Evolutionary conservation across 2,329 filamentous ascomycete species (phyloP).

Genomic region (Neofusicoccum kwambonambiense): DNA sequence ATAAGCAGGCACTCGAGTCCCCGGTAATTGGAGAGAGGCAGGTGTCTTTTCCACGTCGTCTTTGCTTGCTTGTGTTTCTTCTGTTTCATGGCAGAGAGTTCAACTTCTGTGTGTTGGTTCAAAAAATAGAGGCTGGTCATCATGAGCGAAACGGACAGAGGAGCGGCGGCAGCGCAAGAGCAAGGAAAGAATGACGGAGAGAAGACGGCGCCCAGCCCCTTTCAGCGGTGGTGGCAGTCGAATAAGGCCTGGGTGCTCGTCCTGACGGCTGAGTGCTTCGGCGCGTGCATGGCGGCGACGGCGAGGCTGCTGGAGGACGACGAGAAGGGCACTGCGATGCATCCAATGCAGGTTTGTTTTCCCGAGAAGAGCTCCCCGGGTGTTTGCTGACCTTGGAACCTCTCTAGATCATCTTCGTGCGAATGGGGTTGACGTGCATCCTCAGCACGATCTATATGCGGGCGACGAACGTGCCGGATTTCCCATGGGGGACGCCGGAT

Average conservation of each 20-base stretch:
- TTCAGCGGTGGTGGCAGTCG: constrained; percentile 5
- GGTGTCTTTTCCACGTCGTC: background rate
- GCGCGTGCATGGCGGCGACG: constrained; percentile 15
- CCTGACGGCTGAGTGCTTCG: constrained; percentile 8
- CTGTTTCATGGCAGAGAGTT: background rate
- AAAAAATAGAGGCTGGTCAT: background rate
- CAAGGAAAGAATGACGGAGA: background rate
- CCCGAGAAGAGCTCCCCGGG: no score
- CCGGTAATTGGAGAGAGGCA: no score
- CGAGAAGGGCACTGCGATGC: constrained; percentile 8
- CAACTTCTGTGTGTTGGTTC: background rate
- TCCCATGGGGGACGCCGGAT: constrained; percentile 25
- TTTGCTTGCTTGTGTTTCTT: background rate
- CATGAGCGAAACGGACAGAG: background rate
- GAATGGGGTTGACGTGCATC: constrained; percentile 70
- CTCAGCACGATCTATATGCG: constrained; percentile 70
- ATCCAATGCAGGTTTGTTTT: constrained; percentile 13
- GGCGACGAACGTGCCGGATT: constrained; percentile 48
- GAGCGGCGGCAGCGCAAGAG: background rate
- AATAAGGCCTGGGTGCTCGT: constrained; percentile 16
- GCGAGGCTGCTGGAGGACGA: constrained; percentile 11
- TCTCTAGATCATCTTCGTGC: constrained; percentile 66
- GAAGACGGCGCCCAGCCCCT: background rate
- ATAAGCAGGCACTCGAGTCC: background rate
- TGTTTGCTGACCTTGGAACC: no score